Evolutionary conservation across 192 early-diverging fungal genomes (phyloP).

Genomic region (Pilobolus umbonatus): DNA sequence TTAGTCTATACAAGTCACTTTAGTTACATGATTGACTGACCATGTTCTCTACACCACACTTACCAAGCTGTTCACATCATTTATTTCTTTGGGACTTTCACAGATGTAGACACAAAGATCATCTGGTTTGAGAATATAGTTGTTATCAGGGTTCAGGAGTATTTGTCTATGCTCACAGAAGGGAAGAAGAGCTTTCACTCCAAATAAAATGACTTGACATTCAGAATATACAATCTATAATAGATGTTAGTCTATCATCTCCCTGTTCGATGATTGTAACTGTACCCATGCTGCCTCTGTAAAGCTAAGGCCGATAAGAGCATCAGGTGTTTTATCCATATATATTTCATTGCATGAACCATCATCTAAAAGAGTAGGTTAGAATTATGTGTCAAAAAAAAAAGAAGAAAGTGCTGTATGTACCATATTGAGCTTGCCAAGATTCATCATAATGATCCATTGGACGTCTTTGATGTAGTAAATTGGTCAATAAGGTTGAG

Average conservation of each 20-base stretch:
- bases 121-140: slow-evolving; percentile 36
- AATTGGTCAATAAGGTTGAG: slow-evolving; percentile 58
- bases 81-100: slow-evolving; percentile 41
- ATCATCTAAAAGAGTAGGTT: slow-evolving; percentile 35
- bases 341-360: slow-evolving; percentile 65
- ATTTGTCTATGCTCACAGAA: slow-evolving; percentile 32
- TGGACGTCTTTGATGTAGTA: slow-evolving; percentile 54
- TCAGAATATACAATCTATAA: slow-evolving; percentile 41
- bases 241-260: not conserved
- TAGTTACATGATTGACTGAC: no score
- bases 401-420: not conserved
- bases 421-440: slow-evolving; percentile 66
- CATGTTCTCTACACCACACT: not conserved
- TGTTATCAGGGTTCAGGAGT: slow-evolving; percentile 58
- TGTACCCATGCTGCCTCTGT: slow-evolving; percentile 47
- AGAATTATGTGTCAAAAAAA: not conserved
- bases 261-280: not conserved
- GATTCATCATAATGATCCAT: slow-evolving; percentile 48
- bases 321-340: slow-evolving; percentile 39
- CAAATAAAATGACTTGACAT: slow-evolving; percentile 49
- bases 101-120: slow-evolving; percentile 56
- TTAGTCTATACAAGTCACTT: no score
- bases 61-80: slow-evolving; percentile 35
- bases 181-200: slow-evolving; percentile 25
- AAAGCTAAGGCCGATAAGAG: slow-evolving; percentile 59